Evolutionary conservation across 352 stramenopile species (phyloP), one percentile per base, ranked within the genome.

Genomic region (Phytophthora hibernalis): DNA sequence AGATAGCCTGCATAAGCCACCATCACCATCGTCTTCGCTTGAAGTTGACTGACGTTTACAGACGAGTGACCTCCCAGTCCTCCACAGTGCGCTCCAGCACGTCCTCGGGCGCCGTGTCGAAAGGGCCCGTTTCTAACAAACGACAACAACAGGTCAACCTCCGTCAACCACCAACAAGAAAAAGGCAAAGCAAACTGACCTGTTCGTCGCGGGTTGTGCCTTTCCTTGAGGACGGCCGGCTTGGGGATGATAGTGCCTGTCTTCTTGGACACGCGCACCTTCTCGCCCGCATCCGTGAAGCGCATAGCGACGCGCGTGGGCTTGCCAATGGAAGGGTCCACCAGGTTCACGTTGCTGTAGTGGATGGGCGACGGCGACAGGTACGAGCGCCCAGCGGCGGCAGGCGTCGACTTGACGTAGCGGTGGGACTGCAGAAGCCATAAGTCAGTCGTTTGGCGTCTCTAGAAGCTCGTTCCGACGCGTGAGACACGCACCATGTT

Each of bases 221-320:
- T 85, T 63, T 96, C 83, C 71, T 92, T 97, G 42, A 97, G 83
- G 56, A 97, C 71, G 24, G 97, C 92, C 6, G 96, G 95, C 73
- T 96, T 96, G 24, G 94, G 92, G 80, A 99, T 99, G 69, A 99
- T 98, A 12, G 95, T 97, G 63, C 95, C 95, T 33, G 89, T 97
- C 72, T 97, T 95, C 80, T 98, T 98, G 22, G 94, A 93, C 65
- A 99, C 92, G 38, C 97, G 88, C 44, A 99, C 90, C 79, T 98
- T 98, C 28, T 96, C 95, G 28, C 95, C 96, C 43, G 98, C 89
- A 21, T 98, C 91, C 47, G 96, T 87, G 67, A 90, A 97, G 63
- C 88, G 84, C 54, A 93, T 91, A 42, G 79, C 80, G 21, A 96
- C 61, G 18, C 87, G 77, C 65, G 88, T 95, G 43, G 86, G 82